phyloP scores from a whole-genome alignment of 345 rosid genomes.

The Isatis tinctoria region DNA sequence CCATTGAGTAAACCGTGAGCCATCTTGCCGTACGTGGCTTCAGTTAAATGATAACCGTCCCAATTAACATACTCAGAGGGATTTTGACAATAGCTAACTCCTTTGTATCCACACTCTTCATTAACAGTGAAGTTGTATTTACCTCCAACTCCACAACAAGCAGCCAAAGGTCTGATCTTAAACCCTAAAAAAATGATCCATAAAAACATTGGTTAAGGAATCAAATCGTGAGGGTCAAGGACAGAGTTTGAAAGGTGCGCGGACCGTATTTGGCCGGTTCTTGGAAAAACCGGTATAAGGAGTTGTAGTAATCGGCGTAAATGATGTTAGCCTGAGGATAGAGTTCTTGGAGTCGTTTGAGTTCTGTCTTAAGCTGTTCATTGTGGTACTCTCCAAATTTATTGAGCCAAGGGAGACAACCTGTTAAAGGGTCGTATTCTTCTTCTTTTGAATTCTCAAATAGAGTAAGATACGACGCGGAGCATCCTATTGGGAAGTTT shows the following conservation, averaged over 20 bases:
- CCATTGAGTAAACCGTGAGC: too few species aligned
- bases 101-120: slow-evolving; percentile 22
- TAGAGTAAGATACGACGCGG: slow-evolving; percentile 26
- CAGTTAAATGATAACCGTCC: too few species aligned
- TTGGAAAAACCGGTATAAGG: not conserved
- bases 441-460: slow-evolving; percentile 17
- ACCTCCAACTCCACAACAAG: slow-evolving; percentile 50
- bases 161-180: slow-evolving; percentile 17
- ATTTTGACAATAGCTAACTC: slow-evolving; percentile 25
- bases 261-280: slow-evolving; percentile 29
- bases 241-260: not conserved
- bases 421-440: slow-evolving; percentile 36
- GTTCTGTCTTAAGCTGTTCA: slow-evolving; percentile 24
- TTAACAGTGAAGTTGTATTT: slow-evolving; percentile 37
- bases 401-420: slow-evolving; percentile 46
- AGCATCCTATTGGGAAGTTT: slow-evolving; percentile 44
- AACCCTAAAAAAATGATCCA: slow-evolving; percentile 26
- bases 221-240: not conserved
- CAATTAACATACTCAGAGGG: too few species aligned
- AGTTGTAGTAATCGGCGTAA: slow-evolving; percentile 42
- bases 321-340: slow-evolving; percentile 35
- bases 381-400: slow-evolving; percentile 40
- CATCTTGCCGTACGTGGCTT: too few species aligned
- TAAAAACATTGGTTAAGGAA: not conserved
- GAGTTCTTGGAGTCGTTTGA: too few species aligned